Conservation (phyloP, 148 eudicot species). For the Salicornia ramosissima region DNA sequence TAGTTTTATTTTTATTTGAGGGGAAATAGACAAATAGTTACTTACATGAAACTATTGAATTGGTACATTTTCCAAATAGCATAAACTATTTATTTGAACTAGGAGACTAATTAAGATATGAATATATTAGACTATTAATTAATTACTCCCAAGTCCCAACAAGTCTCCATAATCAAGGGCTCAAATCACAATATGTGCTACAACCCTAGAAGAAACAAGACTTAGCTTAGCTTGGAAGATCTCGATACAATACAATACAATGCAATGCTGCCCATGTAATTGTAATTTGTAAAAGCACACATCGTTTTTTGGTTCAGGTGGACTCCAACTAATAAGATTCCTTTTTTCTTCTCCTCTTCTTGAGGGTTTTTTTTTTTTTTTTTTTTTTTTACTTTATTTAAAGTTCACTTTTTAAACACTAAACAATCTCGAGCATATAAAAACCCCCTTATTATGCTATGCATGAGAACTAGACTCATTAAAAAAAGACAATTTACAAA, state of each 20-base stretch:
- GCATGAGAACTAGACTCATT: slow-evolving; percentile 1
- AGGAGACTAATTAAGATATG: too few relatives aligned
- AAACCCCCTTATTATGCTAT: slow-evolving; percentile 2
- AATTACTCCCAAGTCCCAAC: background rate
- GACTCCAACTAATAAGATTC: slow-evolving; percentile 18
- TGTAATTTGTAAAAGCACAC: background rate
- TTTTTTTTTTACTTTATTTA: slow-evolving; percentile 18
- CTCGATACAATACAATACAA: too few relatives aligned
- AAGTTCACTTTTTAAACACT: slow-evolving; percentile 1
- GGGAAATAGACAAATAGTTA: too few relatives aligned
- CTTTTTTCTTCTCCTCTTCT: background rate
- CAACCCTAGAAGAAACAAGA: background rate
- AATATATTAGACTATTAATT: background rate
- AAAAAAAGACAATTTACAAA: slow-evolving; percentile 8
- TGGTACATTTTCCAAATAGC: too few relatives aligned
- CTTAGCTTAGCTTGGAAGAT: slow-evolving; percentile 3
- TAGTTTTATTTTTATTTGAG: too few relatives aligned
- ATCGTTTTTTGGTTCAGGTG: slow-evolving; percentile 1
- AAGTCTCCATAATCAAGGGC: background rate
- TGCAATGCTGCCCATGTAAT: background rate
- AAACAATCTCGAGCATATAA: slow-evolving; percentile 15
- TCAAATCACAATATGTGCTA: background rate
- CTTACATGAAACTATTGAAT: too few relatives aligned
- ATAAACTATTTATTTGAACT: too few relatives aligned
- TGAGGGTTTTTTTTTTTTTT: too few relatives aligned